phyloP scores from a whole-genome alignment of 192 early-diverging fungal genomes.

The Ambispora gerdemannii region DNA sequence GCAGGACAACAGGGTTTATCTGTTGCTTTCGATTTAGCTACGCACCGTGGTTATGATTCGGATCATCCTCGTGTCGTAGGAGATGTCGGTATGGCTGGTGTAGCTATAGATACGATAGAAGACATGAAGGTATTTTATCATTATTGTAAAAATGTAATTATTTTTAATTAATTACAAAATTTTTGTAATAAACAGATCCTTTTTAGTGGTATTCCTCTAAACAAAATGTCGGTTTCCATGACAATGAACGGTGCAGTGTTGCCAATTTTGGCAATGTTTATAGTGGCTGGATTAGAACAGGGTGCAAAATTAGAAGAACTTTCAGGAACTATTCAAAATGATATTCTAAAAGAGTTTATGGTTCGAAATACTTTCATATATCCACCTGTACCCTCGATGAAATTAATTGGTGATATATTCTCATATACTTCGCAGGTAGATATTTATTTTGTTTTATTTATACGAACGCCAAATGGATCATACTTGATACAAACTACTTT shows the following conservation, averaged over 20 bases:
- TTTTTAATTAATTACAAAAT: too few relatives aligned
- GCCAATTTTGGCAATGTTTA: slow-evolving; percentile 87
- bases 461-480: neutral
- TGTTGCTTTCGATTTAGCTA: slow-evolving; percentile 89
- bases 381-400: slow-evolving; percentile 88
- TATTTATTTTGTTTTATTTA: neutral
- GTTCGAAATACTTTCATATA: slow-evolving; percentile 94
- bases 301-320: slow-evolving; percentile 77
- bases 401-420: slow-evolving; percentile 88
- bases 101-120: slow-evolving; percentile 88
- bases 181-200: slow-evolving; percentile 48
- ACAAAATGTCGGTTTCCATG: slow-evolving; percentile 90
- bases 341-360: slow-evolving; percentile 94
- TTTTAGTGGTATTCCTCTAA: slow-evolving; percentile 85
- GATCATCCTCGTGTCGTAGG: slow-evolving; percentile 87
- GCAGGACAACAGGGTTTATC: slow-evolving; percentile 86
- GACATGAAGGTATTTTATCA: slow-evolving; percentile 68
- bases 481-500: too few relatives aligned
- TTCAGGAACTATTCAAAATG: slow-evolving; percentile 87
- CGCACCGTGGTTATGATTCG: slow-evolving; percentile 84
- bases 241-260: slow-evolving; percentile 95
- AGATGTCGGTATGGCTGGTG: slow-evolving; percentile 92
- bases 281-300: slow-evolving; percentile 85
- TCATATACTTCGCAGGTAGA: slow-evolving; percentile 72
- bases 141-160: too few relatives aligned